Evolutionary conservation across 768 basidiomycete genomes (phyloP), one percentile per base, ranked within the genome.

Genomic region (Suillus cothurnatus): DNA sequence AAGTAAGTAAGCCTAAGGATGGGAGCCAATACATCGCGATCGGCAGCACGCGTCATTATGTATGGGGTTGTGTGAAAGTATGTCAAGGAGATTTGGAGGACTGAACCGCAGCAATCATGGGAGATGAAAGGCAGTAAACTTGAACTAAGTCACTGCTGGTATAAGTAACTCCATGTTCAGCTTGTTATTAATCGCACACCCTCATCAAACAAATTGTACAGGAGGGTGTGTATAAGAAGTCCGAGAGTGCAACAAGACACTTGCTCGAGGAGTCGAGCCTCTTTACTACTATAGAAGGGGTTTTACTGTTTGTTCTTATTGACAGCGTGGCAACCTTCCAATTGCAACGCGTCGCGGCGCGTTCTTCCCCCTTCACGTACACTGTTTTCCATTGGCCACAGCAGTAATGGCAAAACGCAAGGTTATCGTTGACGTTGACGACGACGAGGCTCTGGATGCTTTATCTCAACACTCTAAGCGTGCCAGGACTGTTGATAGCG

Each of bases 381-480:
- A 49, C 34, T 64, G 57, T 64, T 67, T 43, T 68, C 39, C 19
- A 53, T 52, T 56, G 19, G 4, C 39, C 49, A 36, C 45, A 38
- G 43, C 68, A 34, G 41, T 64, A 61, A 90, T 89, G 88, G 77
- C 80, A 11, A 90, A 89, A 74, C 84, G 88, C 66, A 83, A 81
- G 66, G 81, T 80, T 9, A 64, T 70, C 2, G 71, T 70, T 28
- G 79, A 82, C 62, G 82, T 82, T 28, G 85, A 82, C 31, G 85
- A 86, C 50, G 79, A 80, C 41, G 81, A 81, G 1, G 66, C 66
- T 3, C 70, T 68, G 0, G 61, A 67, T 5, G 61, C 70, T n/a
- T 70, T 64, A 2, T 77, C 81, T 2, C 81, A 79, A 26, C 72
- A 69, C 0, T 78, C 79, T 9, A 85, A 85, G 70, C 82, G 84